Conservation (phyloP, 2,329 filamentous ascomycete species). For the Dactylellina parvicollis region DNA sequence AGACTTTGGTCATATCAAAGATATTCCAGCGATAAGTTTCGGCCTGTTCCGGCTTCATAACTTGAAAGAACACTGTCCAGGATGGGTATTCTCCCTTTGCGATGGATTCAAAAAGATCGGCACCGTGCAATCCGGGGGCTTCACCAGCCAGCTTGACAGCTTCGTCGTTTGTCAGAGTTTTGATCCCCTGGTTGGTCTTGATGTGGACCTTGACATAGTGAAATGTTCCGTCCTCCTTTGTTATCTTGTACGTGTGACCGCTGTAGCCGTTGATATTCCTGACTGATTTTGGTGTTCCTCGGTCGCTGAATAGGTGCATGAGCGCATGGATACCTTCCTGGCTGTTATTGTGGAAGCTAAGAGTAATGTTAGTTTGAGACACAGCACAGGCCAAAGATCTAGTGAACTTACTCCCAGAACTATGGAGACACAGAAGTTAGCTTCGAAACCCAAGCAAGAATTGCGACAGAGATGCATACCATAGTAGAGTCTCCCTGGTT, state of each 20-base stretch:
- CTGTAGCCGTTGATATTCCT: conserved; percentile 75
- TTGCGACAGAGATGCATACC: conserved; percentile 13
- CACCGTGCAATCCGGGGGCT: conserved; percentile 72
- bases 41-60: conserved; percentile 71
- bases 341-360: conserved; percentile 61
- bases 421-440: conserved; percentile 8
- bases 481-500: conserved; percentile 62
- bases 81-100: conserved; percentile 70
- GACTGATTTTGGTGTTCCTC: conserved; percentile 73
- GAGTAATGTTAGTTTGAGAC: background rate
- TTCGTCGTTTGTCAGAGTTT: conserved; percentile 70
- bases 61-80: conserved; percentile 74
- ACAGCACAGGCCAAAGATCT: background rate
- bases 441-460: background rate
- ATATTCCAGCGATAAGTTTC: conserved; percentile 71
- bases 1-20: conserved; percentile 76
- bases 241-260: conserved; percentile 74
- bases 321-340: conserved; percentile 73
- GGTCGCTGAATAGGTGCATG: conserved; percentile 74
- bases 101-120: conserved; percentile 74
- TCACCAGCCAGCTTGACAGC: conserved; percentile 60
- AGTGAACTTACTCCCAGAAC: conserved; percentile 53
- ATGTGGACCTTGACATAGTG: conserved; percentile 74
- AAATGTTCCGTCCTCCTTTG: conserved; percentile 71
- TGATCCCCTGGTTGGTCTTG: conserved; percentile 71